phyloP scores from a whole-genome alignment of 352 stramenopile genomes.

The Phytopythium oedochilum region DNA sequence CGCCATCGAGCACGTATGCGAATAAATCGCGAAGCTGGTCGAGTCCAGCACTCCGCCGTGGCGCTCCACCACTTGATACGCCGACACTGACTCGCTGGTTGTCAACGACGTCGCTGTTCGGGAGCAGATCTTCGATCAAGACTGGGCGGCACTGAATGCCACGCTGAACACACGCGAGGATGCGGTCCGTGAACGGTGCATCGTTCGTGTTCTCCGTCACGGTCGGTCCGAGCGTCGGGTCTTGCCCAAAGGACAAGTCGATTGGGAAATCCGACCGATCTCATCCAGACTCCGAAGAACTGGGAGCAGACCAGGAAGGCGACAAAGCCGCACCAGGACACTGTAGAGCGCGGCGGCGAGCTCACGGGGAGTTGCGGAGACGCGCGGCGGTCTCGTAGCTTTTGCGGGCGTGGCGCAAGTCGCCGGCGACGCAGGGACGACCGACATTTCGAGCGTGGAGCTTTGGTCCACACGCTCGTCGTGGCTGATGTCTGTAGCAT shows the following conservation, averaged over 20 bases:
- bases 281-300: conserved; percentile 25
- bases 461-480: too few species aligned
- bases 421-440: not conserved
- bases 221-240: conserved; percentile 9
- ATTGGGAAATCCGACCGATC: conserved; percentile 5
- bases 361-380: not conserved
- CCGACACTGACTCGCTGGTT: not conserved
- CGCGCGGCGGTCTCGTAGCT: not conserved
- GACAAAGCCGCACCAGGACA: conserved; percentile 22
- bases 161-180: conserved; percentile 36
- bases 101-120: not conserved
- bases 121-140: conserved; percentile 27
- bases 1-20: conserved; percentile 16
- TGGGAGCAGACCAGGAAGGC: conserved; percentile 19
- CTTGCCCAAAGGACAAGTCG: conserved; percentile 9
- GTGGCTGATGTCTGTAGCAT: too few species aligned
- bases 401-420: not conserved
- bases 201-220: conserved; percentile 34
- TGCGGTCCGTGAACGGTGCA: conserved; percentile 38
- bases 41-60: conserved; percentile 11
- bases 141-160: conserved; percentile 26
- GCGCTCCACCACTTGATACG: conserved; percentile 16
- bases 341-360: conserved; percentile 12
- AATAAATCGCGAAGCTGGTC: conserved; percentile 12
- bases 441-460: too few species aligned